A percentile compares a stretch with the other conserved stretches of the same genome.
Conservation (phyloP, 2,329 filamentous ascomycete genomes). For the Chaetomiaceae sp. region DNA sequence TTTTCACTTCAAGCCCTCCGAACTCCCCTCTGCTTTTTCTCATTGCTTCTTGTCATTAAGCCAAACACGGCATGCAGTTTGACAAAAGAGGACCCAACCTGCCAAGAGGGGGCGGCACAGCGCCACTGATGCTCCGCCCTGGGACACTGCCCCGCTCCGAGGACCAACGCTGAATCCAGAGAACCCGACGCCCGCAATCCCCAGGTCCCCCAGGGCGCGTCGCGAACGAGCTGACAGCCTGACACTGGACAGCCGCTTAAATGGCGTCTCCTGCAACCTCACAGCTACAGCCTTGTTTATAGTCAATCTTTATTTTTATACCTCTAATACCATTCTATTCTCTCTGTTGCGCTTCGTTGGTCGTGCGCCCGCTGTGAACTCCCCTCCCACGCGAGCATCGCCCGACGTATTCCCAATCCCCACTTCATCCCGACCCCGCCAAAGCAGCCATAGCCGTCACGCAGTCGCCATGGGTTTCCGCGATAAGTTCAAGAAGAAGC, state of each 20-base stretch:
- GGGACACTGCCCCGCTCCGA: slow-evolving; percentile 14
- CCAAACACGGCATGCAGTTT: too few species aligned
- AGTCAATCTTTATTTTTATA: background rate
- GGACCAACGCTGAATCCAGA: slow-evolving; percentile 1
- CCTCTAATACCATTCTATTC: background rate
- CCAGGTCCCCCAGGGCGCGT: slow-evolving; percentile 9
- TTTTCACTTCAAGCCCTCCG: too few species aligned
- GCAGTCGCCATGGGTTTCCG: slow-evolving; percentile 47
- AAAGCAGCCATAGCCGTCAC: background rate
- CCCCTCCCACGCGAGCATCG: background rate
- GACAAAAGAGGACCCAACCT: too few species aligned
- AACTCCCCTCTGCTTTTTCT: too few species aligned
- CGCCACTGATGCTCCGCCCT: background rate
- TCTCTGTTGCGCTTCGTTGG: background rate
- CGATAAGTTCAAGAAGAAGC: slow-evolving; percentile 52
- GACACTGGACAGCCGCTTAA: slow-evolving; percentile 2
- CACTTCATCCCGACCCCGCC: background rate
- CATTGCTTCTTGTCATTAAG: too few species aligned
- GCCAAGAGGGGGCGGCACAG: background rate
- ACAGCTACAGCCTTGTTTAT: background rate
- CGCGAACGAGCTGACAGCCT: slow-evolving; percentile 15
- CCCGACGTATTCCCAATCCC: background rate
- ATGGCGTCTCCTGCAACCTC: slow-evolving; percentile 12
- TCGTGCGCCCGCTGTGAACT: background rate
- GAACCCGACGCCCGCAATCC: slow-evolving; percentile 10